phyloP scores from a whole-genome alignment of 1,139 yeast species.

The Kodamaea anthophila region DNA sequence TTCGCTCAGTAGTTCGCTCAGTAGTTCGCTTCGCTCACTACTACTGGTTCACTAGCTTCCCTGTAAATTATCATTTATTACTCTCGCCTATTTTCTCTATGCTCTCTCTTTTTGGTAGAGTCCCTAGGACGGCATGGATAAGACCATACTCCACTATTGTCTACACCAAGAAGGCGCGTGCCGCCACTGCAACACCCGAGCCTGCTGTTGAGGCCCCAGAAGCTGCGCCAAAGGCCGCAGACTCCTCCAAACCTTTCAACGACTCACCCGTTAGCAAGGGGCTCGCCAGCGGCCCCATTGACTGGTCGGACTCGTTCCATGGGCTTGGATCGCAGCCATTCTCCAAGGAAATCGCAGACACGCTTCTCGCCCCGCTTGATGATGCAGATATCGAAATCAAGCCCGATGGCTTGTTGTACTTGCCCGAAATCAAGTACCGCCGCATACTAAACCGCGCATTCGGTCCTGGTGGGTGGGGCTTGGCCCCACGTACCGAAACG shows the following conservation, averaged over 20 bases:
- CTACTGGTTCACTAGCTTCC: too few relatives aligned
- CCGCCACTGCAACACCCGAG: constrained; percentile 5
- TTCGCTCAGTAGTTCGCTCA: too few relatives aligned
- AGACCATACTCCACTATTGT: constrained; percentile 6
- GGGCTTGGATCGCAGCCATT: constrained; percentile 83
- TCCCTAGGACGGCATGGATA: too few relatives aligned
- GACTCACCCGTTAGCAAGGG: constrained; percentile 15
- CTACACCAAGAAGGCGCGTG: constrained; percentile 6
- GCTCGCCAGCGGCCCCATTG: constrained; percentile 17
- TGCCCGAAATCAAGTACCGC: constrained; percentile 93
- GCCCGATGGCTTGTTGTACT: constrained; percentile 86
- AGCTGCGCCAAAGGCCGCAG: constrained; percentile 2
- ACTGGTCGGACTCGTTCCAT: constrained; percentile 75
- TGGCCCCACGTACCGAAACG: constrained; percentile 89
- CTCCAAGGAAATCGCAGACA: constrained; percentile 49
- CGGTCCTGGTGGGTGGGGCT: constrained; percentile 99
- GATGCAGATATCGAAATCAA: constrained; percentile 82
- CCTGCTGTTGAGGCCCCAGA: constrained; percentile 5
- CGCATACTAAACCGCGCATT: constrained; percentile 82
- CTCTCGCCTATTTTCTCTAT: too few relatives aligned
- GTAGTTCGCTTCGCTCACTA: too few relatives aligned
- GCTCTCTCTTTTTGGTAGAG: too few relatives aligned
- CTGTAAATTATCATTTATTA: too few relatives aligned
- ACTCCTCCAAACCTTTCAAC: constrained; percentile 12
- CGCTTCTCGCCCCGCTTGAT: constrained; percentile 54